These are phyloP conservation scores for Ophioceras dolichostomum DNA, from an alignment of 2,329 filamentous ascomycete species.

Conservation along the genomic window DNA sequence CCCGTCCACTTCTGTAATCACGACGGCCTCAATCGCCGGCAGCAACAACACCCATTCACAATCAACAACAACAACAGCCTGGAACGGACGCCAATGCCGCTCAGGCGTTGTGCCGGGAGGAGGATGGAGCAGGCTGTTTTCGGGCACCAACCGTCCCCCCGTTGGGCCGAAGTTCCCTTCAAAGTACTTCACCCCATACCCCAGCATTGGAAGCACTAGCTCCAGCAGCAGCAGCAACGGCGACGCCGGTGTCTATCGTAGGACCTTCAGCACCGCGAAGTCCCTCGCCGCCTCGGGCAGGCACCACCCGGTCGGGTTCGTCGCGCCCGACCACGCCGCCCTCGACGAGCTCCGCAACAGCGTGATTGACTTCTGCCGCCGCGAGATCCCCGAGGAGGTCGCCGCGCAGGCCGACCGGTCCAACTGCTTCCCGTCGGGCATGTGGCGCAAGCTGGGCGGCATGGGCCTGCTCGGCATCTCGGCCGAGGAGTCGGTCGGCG, in stretches of 20 bases:
- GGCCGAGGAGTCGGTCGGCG: conserved; percentile 83
- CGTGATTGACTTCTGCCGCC: conserved; percentile 78
- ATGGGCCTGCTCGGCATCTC: conserved; percentile 90
- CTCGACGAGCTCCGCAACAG: conserved; percentile 70
- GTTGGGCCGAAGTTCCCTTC: too few species aligned
- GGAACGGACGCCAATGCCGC: too few species aligned
- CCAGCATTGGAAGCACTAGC: conserved; percentile 3
- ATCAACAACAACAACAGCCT: too few species aligned
- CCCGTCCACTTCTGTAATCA: too few species aligned
- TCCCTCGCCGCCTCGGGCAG: neutral
- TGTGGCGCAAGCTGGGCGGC: conserved; percentile 90
- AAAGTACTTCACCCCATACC: neutral
- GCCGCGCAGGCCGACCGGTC: conserved; percentile 71
- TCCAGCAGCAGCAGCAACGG: neutral
- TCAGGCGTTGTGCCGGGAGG: too few species aligned
- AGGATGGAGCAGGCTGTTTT: too few species aligned
- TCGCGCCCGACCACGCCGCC: conserved; percentile 57
- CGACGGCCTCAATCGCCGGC: too few species aligned
- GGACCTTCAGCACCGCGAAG: too few species aligned
- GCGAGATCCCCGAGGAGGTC: conserved; percentile 76
- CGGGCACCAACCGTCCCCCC: too few species aligned
- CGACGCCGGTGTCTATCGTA: too few species aligned
- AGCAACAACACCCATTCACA: too few species aligned
- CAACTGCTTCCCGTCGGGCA: conserved; percentile 79
- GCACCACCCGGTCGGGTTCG: conserved; percentile 51